Evolutionary conservation across 805 yeast species (phyloP), one percentile per base, ranked within the genome.

Genomic region (Wickerhamiella siamensis): DNA sequence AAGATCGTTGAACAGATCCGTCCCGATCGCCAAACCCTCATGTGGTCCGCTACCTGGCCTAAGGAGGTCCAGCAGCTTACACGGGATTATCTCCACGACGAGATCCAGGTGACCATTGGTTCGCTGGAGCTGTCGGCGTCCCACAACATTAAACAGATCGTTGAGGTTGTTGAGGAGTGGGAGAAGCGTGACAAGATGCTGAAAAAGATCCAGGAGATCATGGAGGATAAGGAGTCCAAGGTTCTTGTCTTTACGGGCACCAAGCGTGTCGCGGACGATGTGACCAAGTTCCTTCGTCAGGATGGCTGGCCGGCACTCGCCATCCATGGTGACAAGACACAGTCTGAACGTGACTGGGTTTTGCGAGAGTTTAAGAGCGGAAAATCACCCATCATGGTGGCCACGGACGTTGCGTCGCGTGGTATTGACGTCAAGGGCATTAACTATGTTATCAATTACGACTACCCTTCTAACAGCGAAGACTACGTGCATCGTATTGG

Each of bases 21-120:
- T 71, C 98, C 98, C 48, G 98, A 91, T 65, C 86, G 97, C 73
- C 98, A 91, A 71, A 91, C 98, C 47, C 73, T 88, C 56, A 84
- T 91, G 96, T 91, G 97, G 97, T 88, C 97, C 48, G 98, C 98
- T 54, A 91, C 98, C 43, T 91, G 98, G 98, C 98, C 98, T 57
- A 88, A 87, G 74, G 94, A 84, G 65, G 97, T 91, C 50, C 93
- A 88, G 71, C 72, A 77, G 53, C 72, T 91, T 60, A 93, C 96
- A 51, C 74, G 79, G 57, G 98, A 91, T 64, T 91, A 83, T 65
- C 72, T 88, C 61, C 66, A 74, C 43, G 95, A 91, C 62, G 91
- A 88, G 59, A 88, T 91, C 60, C 97, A 91, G 70, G 97, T 91
- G 52, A 88, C 83, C 58, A 69, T 91, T 63, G 98, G 98, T 65